Conservation (phyloP, 768 basidiomycete species). For the Auricularia sp. region DNA sequence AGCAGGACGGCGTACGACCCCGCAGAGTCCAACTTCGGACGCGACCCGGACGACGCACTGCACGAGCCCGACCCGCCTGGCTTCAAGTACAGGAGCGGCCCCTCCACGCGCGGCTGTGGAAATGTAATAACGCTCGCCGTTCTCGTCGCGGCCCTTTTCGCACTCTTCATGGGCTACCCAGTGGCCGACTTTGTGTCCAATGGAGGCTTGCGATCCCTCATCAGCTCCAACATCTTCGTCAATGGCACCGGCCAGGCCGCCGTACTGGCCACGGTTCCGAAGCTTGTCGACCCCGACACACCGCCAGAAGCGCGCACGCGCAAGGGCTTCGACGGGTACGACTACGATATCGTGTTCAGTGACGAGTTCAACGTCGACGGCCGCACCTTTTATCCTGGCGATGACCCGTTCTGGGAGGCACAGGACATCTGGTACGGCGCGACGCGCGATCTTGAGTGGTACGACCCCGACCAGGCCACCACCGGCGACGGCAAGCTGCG, state of each 20-base stretch:
- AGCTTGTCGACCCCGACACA: constrained; percentile 13
- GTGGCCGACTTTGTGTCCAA: constrained; percentile 47
- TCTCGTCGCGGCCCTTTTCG: constrained; percentile 57
- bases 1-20: neutral
- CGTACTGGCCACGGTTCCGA: constrained; percentile 22
- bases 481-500: constrained; percentile 31
- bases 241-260: constrained; percentile 66
- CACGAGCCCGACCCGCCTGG: constrained; percentile 76
- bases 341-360: constrained; percentile 19
- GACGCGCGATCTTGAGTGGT: constrained; percentile 14
- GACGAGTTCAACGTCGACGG: constrained; percentile 33
- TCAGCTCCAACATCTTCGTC: constrained; percentile 54
- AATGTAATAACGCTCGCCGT: constrained; percentile 66
- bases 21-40: constrained; percentile 17
- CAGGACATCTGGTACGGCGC: constrained; percentile 33
- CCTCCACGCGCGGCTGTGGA: constrained; percentile 55
- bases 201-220: constrained; percentile 28
- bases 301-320: constrained; percentile 7
- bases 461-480: constrained; percentile 39
- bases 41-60: constrained; percentile 75
- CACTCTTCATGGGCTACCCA: constrained; percentile 83
- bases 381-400: constrained; percentile 24
- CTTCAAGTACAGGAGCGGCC: constrained; percentile 39
- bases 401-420: constrained; percentile 38
- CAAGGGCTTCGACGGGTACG: constrained; percentile 7